A percentile compares a stretch with the other conserved stretches of the same genome.
Conservation (phyloP, 2,329 filamentous ascomycete species). For the Xylariaceae sp. region DNA sequence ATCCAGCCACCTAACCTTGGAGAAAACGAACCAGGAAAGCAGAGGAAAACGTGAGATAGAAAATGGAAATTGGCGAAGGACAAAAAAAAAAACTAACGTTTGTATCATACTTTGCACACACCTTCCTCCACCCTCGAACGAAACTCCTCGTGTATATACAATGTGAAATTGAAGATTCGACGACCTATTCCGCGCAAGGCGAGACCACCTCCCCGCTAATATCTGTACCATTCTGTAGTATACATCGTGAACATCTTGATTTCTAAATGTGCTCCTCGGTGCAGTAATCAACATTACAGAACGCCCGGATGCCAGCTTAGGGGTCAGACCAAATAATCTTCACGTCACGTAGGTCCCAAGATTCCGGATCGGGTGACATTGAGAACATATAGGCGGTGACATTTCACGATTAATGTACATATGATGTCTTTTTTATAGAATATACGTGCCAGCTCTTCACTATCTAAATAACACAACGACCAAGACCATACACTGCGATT, state of each 20-base stretch:
- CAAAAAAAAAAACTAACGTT: conserved; percentile 6
- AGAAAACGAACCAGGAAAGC: conserved; percentile 4
- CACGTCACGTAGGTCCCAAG: too few relatives aligned
- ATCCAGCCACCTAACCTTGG: conserved; percentile 3
- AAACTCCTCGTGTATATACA: conserved; percentile 17
- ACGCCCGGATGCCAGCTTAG: too few relatives aligned
- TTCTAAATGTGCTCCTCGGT: too few relatives aligned
- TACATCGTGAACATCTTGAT: too few relatives aligned
- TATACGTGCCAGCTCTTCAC: neutral
- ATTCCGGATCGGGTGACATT: too few relatives aligned
- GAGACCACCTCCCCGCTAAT: neutral
- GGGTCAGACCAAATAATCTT: too few relatives aligned
- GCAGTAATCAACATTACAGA: too few relatives aligned
- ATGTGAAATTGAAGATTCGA: conserved; percentile 14
- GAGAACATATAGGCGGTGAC: too few relatives aligned
- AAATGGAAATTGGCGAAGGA: neutral
- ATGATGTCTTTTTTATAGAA: neutral
- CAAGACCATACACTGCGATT: neutral
- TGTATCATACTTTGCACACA: conserved; percentile 18
- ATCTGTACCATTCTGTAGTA: neutral
- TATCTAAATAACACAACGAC: neutral
- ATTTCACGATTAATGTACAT: neutral
- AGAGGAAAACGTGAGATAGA: conserved; percentile 4
- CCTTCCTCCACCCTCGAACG: neutral
- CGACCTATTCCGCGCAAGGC: neutral